Evolutionary conservation across 106 monocot species (phyloP).

Genomic region (Agapanthus africanus): DNA sequence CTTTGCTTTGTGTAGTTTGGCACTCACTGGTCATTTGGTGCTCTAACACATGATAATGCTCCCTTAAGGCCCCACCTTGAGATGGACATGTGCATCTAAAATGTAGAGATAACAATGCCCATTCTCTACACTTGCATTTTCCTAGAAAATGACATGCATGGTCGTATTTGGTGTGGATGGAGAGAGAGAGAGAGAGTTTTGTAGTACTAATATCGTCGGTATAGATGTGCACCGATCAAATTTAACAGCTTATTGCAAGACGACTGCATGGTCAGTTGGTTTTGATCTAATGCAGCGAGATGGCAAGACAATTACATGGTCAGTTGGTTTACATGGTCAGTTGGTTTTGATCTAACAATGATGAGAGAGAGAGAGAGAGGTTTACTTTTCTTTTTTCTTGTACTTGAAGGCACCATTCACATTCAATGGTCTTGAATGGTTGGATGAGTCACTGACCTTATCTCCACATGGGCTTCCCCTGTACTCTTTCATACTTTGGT

Average conservation of each 20-base stretch:
- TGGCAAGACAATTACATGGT: too few species aligned
- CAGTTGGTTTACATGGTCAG: too few species aligned
- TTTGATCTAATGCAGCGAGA: too few species aligned
- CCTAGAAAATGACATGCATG: not conserved
- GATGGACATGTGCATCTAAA: slow-evolving; percentile 2
- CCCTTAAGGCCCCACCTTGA: not conserved
- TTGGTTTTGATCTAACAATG: too few species aligned
- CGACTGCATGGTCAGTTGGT: too few species aligned
- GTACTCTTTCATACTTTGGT: not conserved
- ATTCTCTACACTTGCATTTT: not conserved
- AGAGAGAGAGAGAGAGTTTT: too few species aligned
- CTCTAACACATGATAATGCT: not conserved
- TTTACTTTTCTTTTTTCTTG: not conserved
- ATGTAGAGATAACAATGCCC: slow-evolving; percentile 2
- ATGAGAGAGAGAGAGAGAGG: not conserved
- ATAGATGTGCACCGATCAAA: too few species aligned
- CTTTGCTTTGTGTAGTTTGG: not conserved
- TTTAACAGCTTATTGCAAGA: too few species aligned
- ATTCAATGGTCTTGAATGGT: slow-evolving; percentile 2
- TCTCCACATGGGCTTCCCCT: slow-evolving; percentile 2
- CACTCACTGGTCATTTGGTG: not conserved
- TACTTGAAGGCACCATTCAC: not conserved
- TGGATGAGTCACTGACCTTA: slow-evolving; percentile 8
- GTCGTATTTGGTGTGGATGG: not conserved
- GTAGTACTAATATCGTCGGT: too few species aligned